These are phyloP conservation scores for Corynespora cassiicola DNA, from an alignment of 2,329 filamentous ascomycete species.

Conservation along the genomic window DNA sequence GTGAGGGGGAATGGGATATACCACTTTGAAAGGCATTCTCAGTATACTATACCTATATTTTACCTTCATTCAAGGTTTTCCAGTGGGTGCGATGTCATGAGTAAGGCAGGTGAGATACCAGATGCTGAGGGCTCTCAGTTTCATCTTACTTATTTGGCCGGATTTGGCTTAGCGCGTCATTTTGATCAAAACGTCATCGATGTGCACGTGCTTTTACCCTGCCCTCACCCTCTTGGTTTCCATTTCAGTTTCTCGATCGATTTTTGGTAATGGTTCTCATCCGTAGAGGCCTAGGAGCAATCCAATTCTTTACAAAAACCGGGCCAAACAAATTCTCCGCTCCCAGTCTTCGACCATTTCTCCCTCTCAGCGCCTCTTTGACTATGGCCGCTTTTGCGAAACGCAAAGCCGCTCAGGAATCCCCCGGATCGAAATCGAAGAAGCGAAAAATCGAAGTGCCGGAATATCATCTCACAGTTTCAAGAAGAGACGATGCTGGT, in stretches of 20 bases:
- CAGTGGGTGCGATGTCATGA: background rate
- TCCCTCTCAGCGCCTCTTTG: conserved; percentile 15
- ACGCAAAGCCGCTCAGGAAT: conserved; percentile 37
- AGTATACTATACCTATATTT: no score
- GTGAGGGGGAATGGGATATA: conserved; percentile 27
- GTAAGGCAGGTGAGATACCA: background rate
- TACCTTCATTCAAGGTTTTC: no score
- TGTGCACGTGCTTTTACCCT: conserved; percentile 1
- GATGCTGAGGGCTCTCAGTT: no score
- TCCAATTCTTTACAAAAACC: background rate
- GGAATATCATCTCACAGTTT: conserved; percentile 38
- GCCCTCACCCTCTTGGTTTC: background rate
- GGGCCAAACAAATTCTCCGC: background rate
- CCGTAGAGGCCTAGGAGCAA: background rate
- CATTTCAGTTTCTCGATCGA: background rate
- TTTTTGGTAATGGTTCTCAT: background rate
- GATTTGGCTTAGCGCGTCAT: background rate
- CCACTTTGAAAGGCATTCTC: conserved; percentile 14
- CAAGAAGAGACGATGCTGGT: conserved; percentile 44
- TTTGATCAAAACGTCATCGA: conserved; percentile 6
- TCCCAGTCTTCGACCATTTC: background rate
- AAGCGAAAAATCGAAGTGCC: conserved; percentile 33
- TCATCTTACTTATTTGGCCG: no score
- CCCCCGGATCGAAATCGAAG: conserved; percentile 25
- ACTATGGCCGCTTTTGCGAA: conserved; percentile 33